phyloP scores from a whole-genome alignment of 768 basidiomycete species.

The Arthromyces matolae region DNA sequence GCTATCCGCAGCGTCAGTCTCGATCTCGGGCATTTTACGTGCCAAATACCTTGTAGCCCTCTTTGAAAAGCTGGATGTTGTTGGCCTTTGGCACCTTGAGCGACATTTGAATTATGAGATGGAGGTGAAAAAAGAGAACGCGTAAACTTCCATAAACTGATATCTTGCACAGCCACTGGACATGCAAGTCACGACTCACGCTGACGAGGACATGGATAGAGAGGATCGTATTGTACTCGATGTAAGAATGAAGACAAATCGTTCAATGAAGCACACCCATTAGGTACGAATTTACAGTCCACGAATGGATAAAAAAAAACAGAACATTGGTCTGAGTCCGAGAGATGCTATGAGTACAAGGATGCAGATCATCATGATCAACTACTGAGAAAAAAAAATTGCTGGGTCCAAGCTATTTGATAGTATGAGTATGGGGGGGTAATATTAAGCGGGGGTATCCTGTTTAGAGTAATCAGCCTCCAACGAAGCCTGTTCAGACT shows the following conservation, averaged over 20 bases:
- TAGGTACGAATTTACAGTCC: slow-evolving; percentile 15
- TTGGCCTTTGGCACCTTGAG: slow-evolving; percentile 90
- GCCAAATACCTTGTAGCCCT: slow-evolving; percentile 81
- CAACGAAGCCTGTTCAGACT: slow-evolving; percentile 15
- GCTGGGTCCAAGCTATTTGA: slow-evolving; percentile 8
- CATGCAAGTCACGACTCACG: too few species aligned
- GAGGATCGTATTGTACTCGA: slow-evolving; percentile 9
- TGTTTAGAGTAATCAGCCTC: slow-evolving; percentile 15
- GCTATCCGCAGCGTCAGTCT: slow-evolving; percentile 34
- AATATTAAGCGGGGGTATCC: slow-evolving; percentile 20
- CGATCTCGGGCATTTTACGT: not conserved
- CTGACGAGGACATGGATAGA: slow-evolving; percentile 15
- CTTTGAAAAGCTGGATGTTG: slow-evolving; percentile 92
- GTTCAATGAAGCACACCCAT: slow-evolving; percentile 14
- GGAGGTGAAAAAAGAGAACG: slow-evolving; percentile 12
- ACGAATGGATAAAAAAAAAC: not conserved
- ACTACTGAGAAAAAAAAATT: slow-evolving; percentile 3
- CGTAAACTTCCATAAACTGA: slow-evolving; percentile 18
- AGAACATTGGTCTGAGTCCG: not conserved
- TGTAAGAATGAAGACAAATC: slow-evolving; percentile 10
- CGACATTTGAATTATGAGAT: slow-evolving; percentile 54
- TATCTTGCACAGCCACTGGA: slow-evolving; percentile 24
- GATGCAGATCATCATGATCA: slow-evolving; percentile 10
- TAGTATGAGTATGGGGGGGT: slow-evolving; percentile 2
- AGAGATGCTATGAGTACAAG: slow-evolving; percentile 12